A percentile compares a stretch with the other conserved stretches of the same genome.
phyloP scores from a whole-genome alignment of 306 rosid species.

The Acacia crassicarpa region DNA sequence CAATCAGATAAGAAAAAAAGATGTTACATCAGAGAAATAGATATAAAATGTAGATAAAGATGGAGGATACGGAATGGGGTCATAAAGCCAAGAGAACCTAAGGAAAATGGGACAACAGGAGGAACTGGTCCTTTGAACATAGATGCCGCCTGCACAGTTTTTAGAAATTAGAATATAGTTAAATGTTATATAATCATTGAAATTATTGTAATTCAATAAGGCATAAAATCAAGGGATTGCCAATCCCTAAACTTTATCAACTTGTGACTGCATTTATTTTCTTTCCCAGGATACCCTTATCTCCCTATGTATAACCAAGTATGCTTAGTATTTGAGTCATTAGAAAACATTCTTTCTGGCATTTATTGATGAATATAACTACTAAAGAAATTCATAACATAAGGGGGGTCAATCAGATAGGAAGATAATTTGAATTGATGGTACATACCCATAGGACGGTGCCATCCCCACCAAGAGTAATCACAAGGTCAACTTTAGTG shows the following conservation, averaged over 20 bases:
- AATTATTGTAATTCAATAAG: neutral
- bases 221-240: neutral
- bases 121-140: slow-evolving; percentile 99
- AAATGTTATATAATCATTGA: neutral
- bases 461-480: slow-evolving; percentile 99
- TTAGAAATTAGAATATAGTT: slow-evolving; percentile 19
- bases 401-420: neutral
- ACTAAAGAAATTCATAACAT: neutral
- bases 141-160: slow-evolving; percentile 86
- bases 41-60: slow-evolving; percentile 15
- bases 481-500: slow-evolving; percentile 87
- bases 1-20: slow-evolving; percentile 17
- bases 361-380: neutral
- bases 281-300: neutral
- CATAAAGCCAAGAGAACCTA: slow-evolving; percentile 98
- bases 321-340: neutral
- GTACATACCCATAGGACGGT: slow-evolving; percentile 92
- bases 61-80: slow-evolving; percentile 95
- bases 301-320: neutral
- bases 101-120: slow-evolving; percentile 91
- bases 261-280: neutral
- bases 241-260: neutral
- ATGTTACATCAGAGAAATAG: neutral
- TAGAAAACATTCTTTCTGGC: neutral
- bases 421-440: slow-evolving; percentile 30